Conservation (phyloP, 1,284 basidiomycete species). For the Cutaneotrichosporon cavernicola region DNA sequence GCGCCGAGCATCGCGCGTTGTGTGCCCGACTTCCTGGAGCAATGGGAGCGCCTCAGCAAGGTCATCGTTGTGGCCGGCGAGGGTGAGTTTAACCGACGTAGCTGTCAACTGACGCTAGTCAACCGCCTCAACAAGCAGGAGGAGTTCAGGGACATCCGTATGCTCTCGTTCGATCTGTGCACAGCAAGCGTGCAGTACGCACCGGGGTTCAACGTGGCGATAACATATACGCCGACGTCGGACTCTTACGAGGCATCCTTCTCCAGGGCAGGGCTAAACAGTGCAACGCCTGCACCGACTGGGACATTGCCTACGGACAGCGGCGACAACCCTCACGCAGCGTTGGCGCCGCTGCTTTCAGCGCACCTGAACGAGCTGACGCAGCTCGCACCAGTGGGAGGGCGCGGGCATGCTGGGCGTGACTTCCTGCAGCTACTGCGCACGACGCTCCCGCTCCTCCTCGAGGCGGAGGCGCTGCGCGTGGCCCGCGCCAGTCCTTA, state of each 20-base stretch:
- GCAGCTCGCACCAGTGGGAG: conserved; percentile 2
- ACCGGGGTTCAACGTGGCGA: conserved; percentile 43
- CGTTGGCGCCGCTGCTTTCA: conserved; percentile 37
- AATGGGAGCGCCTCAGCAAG: conserved; percentile 86
- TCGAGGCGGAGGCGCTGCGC: conserved; percentile 27
- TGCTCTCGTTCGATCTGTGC: conserved; percentile 82
- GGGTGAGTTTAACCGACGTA: conserved; percentile 55
- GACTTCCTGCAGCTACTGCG: conserved; percentile 40
- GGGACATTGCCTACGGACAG: neutral
- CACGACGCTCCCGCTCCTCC: conserved; percentile 39
- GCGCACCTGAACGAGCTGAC: conserved; percentile 45
- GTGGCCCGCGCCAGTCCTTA: conserved; percentile 17
- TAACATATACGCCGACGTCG: conserved; percentile 45
- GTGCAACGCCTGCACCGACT: conserved; percentile 5
- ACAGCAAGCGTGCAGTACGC: conserved; percentile 80
- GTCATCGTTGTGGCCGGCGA: conserved; percentile 88
- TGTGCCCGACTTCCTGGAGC: conserved; percentile 80
- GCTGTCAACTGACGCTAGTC: conserved; percentile 56
- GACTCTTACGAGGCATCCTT: conserved; percentile 49
- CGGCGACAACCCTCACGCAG: conserved; percentile 38
- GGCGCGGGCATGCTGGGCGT: conserved; percentile 25
- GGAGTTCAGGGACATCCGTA: conserved; percentile 67
- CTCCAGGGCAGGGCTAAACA: conserved; percentile 16
- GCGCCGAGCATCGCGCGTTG: conserved; percentile 81
- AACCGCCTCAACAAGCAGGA: conserved; percentile 72